Conservation (phyloP, 768 basidiomycete species). For the Flagelloscypha sp. region DNA sequence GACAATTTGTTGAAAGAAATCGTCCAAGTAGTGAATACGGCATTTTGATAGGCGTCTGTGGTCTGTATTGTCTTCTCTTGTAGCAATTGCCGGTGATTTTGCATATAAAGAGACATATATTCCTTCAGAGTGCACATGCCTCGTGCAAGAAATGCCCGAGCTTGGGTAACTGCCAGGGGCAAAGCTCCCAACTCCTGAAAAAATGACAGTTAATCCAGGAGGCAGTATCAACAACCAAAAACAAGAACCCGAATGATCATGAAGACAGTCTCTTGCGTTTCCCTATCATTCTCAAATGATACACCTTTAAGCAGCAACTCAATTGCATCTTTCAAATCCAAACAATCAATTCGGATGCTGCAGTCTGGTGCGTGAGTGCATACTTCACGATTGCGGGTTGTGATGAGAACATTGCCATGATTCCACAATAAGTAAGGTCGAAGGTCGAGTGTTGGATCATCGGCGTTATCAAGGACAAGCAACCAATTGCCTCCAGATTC, state of each 20-base stretch:
- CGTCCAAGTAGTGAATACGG: slow-evolving; percentile 7
- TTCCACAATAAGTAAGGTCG: slow-evolving; percentile 1
- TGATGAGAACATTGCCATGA: slow-evolving; percentile 9
- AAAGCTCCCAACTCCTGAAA: slow-evolving; percentile 3
- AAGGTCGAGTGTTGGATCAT: slow-evolving; percentile 4
- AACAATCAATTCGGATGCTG: background rate
- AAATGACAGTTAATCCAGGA: background rate
- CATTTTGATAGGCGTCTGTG: slow-evolving; percentile 2
- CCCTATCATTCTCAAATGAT: background rate
- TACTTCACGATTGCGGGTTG: slow-evolving; percentile 7
- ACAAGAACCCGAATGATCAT: slow-evolving; percentile 5
- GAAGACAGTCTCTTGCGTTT: background rate
- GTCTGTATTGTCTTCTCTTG: slow-evolving; percentile 2
- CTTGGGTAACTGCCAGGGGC: slow-evolving; percentile 6
- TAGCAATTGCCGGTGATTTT: slow-evolving; percentile 2
- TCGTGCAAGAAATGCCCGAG: slow-evolving; percentile 5
- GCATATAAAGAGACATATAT: slow-evolving; percentile 2
- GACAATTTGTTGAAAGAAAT: slow-evolving; percentile 5
- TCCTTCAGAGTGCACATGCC: no score
- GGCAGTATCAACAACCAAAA: no score
- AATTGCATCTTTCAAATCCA: slow-evolving; percentile 4
- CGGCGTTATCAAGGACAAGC: slow-evolving; percentile 5
- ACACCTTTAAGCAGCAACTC: slow-evolving; percentile 4
- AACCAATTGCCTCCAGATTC: slow-evolving; percentile 7
- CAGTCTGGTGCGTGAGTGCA: background rate